These are phyloP conservation scores for Aleurites moluccanus DNA, from an alignment of 441 rosid species.

Conservation along the genomic window DNA sequence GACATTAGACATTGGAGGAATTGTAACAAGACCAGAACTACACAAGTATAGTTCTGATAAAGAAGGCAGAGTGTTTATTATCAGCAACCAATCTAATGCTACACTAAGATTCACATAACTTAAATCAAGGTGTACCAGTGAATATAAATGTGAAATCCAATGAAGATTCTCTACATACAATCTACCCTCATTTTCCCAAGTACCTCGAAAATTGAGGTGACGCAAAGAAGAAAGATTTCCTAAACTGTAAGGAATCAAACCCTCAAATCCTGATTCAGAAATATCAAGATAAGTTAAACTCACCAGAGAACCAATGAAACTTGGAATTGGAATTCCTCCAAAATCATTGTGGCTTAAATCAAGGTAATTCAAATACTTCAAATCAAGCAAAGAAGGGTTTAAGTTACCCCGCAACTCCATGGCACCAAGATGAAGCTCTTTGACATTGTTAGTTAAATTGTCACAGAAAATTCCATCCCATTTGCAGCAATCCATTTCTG, in stretches of 20 bases:
- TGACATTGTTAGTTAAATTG: neutral
- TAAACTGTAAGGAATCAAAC: slow-evolving; percentile 31
- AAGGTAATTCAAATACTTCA: slow-evolving; percentile 24
- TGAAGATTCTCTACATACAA: slow-evolving; percentile 20
- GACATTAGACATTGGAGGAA: neutral
- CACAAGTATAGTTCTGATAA: slow-evolving; percentile 10
- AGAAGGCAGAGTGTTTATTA: slow-evolving; percentile 9
- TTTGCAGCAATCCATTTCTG: slow-evolving; percentile 29
- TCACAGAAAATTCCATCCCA: slow-evolving; percentile 17
- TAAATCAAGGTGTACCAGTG: slow-evolving; percentile 28
- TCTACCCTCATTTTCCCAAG: neutral
- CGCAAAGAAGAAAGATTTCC: slow-evolving; percentile 37
- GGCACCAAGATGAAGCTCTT: slow-evolving; percentile 30
- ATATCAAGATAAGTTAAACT: slow-evolving; percentile 31
- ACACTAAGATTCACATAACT: slow-evolving; percentile 10
- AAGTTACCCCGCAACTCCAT: slow-evolving; percentile 30
- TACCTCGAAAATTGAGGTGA: slow-evolving; percentile 29
- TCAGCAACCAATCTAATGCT: neutral
- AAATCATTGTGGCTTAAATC: slow-evolving; percentile 38
- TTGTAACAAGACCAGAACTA: neutral
- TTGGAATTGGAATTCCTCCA: slow-evolving; percentile 35
- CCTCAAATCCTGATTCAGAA: slow-evolving; percentile 35
- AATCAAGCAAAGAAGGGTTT: slow-evolving; percentile 23
- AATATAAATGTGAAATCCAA: slow-evolving; percentile 34
- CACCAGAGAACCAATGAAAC: slow-evolving; percentile 38